Evolutionary conservation across 495 filamentous ascomycete species (phyloP), one percentile per base, ranked within the genome.

Genomic region (Extremus antarcticus): DNA sequence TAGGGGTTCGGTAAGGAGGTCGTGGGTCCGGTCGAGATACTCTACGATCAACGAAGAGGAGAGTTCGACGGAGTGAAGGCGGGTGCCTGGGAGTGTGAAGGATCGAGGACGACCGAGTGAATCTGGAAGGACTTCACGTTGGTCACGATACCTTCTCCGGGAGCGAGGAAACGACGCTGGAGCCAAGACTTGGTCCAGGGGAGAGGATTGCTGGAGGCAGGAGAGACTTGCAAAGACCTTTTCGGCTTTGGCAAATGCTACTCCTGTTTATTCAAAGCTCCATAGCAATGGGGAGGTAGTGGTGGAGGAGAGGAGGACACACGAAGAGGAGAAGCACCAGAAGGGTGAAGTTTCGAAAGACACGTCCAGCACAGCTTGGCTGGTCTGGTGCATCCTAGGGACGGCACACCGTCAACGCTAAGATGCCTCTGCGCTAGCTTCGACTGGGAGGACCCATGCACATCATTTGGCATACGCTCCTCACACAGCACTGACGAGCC

Each of bases 41-140:
- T 62, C 59, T 62, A 58, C 59, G 59, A 51, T 62, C 59, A 62
- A 62, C 59, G 59, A 62, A 62, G 59, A 62, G 59, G 54, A 61
- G 54, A 56, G 53, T 24, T 43, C 54, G 58, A 61, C 43, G 58
- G 19, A 16, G 3, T 20, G 49, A 51, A 3, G 49, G 23, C 11
- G 49, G 38, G 23, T 2, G 21, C 8, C 38, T 20, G 11, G 49
- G 3, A n/a, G n/a, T 32, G 7, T 16, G 24, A 20, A 39, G 49
- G 11, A 39, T 51, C 22, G 54, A 53, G 16, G 47, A 24, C 20
- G 47, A 25, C 21, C 53, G 16, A 38, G 25, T 32, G 50, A 56
- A 39, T 47, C 21, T 46, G n/a, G 29, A 55, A 49, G 25, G 10
- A 17, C 22, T 45, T 38, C 43, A 43, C 16, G 25, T 17, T 24